Conservation (phyloP, 2,329 filamentous ascomycete species). For the Ophiostoma sp. region DNA sequence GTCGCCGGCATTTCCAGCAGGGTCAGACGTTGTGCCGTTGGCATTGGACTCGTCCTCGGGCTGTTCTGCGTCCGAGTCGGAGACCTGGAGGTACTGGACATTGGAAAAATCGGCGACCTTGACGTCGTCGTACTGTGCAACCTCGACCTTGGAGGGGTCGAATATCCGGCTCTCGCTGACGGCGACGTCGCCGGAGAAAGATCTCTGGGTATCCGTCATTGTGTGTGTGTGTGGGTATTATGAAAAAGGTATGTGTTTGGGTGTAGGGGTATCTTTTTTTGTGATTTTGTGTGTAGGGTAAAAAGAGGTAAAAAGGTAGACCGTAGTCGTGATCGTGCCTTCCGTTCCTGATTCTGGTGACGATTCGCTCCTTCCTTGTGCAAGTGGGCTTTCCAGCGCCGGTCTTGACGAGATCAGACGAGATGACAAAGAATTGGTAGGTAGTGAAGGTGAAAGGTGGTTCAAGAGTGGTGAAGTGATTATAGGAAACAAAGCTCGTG, state of each 20-base stretch:
- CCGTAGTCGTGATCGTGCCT: neutral
- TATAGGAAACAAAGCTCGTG: neutral
- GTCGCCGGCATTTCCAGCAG: constrained; percentile 24
- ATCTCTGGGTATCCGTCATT: constrained; percentile 38
- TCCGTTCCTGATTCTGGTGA: constrained; percentile 1
- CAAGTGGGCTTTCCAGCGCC: constrained; percentile 20
- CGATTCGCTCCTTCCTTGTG: constrained; percentile 13
- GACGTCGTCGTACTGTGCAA: constrained; percentile 40
- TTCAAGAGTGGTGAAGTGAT: neutral
- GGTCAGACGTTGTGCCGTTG: too few species aligned
- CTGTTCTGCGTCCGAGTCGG: constrained; percentile 40
- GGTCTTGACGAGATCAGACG: constrained; percentile 16
- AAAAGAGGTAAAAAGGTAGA: neutral
- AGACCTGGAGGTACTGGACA: constrained; percentile 38
- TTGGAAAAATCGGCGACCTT: constrained; percentile 40
- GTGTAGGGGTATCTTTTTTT: constrained; percentile 15
- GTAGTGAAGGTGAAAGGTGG: neutral
- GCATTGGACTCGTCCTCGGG: constrained; percentile 19
- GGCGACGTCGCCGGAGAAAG: constrained; percentile 33
- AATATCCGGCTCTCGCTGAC: constrained; percentile 39
- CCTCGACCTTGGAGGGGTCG: constrained; percentile 38
- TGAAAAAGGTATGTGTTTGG: neutral
- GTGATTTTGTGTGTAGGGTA: neutral
- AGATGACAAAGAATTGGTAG: neutral
- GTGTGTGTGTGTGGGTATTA: constrained; percentile 23